Percentiles rank a stretch among this genome's conserved stretches.
Conservation (phyloP, 805 yeast species). For the Sugiyamaella lignohabitans region DNA sequence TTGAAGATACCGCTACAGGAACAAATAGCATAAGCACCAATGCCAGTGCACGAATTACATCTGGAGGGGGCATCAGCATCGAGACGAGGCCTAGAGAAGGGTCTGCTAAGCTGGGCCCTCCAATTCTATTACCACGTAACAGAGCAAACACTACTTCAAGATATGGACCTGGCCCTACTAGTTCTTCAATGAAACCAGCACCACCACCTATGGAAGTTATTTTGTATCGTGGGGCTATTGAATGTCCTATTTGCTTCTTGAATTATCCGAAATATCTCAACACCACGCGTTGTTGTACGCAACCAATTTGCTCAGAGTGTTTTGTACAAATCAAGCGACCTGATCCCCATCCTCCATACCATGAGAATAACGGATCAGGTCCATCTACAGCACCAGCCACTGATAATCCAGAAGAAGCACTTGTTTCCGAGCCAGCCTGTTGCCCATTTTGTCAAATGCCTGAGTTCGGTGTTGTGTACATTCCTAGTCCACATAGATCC, state of each 20-base stretch:
- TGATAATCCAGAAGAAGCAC: constrained; percentile 22
- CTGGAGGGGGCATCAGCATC: too few relatives aligned
- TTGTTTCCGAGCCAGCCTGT: constrained; percentile 79
- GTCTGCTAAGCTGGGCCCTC: background rate
- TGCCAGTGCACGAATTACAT: background rate
- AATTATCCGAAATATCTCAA: constrained; percentile 76
- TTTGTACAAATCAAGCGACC: constrained; percentile 90
- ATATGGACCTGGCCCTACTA: constrained; percentile 6
- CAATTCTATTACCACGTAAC: constrained; percentile 8
- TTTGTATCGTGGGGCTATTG: constrained; percentile 62
- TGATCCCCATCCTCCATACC: constrained; percentile 89
- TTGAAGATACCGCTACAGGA: constrained; percentile 1
- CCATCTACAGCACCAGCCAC: constrained; percentile 25
- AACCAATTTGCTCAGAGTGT: constrained; percentile 93
- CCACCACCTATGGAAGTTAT: constrained; percentile 39
- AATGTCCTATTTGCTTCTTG: constrained; percentile 93
- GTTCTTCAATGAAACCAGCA: background rate
- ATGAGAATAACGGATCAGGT: constrained; percentile 12
- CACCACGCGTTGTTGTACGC: constrained; percentile 79
- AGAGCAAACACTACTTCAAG: constrained; percentile 18
- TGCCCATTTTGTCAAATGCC: constrained; percentile 93
- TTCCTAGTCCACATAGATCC: constrained; percentile 55
- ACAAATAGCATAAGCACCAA: background rate
- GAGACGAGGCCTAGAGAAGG: background rate
- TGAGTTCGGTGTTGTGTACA: constrained; percentile 76